A percentile compares a stretch with the other conserved stretches of the same genome.
phyloP scores from a whole-genome alignment of 129 eudicot genomes.

The Lonicera japonica region DNA sequence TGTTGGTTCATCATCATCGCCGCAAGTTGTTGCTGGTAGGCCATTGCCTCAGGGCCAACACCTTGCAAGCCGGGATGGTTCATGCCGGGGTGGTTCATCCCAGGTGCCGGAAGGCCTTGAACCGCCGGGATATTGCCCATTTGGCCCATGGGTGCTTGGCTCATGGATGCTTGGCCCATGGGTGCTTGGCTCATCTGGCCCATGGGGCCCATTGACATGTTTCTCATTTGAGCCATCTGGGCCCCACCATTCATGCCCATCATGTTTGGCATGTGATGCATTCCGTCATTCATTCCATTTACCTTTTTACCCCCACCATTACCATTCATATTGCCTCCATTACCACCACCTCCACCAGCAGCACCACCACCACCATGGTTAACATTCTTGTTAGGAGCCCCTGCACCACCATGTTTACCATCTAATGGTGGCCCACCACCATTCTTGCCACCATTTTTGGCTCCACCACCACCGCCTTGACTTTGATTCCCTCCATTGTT shows the following conservation, averaged over 20 bases:
- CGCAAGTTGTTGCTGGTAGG: conserved; percentile 53
- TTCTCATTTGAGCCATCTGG: conserved; percentile 18
- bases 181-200: conserved; percentile 45
- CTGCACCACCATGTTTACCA: conserved; percentile 45
- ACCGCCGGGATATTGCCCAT: conserved; percentile 50
- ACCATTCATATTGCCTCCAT: conserved; percentile 24
- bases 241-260: conserved; percentile 32
- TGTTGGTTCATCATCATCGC: conserved; percentile 83
- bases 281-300: conserved; percentile 60
- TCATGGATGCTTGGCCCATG: conserved; percentile 25
- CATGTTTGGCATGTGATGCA: conserved; percentile 72
- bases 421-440: conserved; percentile 23
- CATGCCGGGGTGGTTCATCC: too few species aligned
- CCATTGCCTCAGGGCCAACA: conserved; percentile 46
- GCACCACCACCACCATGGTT: too few species aligned
- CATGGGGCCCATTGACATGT: too few species aligned
- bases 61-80: conserved; percentile 37
- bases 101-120: conserved; percentile 75
- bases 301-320: conserved; percentile 29
- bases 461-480: conserved; percentile 30
- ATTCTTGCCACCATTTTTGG: conserved; percentile 32
- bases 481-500: conserved; percentile 4
- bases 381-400: conserved; percentile 26
- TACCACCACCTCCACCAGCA: conserved; percentile 33
- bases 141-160: conserved; percentile 30